Conservation (phyloP, 176 grass and related monocot species). For the Musa schizocarpa region DNA sequence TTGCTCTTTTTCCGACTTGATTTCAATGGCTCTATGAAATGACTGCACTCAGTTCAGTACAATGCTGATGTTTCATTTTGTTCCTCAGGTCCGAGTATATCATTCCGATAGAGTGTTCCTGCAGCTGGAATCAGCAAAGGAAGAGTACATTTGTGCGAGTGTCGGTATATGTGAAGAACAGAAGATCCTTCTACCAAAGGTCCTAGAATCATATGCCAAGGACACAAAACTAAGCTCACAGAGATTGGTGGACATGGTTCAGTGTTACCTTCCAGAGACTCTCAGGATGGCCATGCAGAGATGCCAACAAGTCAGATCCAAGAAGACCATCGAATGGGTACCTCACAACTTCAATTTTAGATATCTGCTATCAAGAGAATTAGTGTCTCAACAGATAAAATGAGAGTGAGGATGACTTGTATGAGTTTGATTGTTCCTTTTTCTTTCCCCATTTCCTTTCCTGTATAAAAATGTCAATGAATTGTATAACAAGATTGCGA, state of each 20-base stretch:
- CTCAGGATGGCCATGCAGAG: constrained; percentile 74
- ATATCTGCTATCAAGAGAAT: constrained; percentile 66
- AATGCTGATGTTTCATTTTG: too few relatives aligned
- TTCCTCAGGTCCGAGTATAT: constrained; percentile 64
- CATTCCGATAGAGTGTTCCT: constrained; percentile 60
- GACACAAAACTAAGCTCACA: constrained; percentile 66
- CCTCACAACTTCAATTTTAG: constrained; percentile 69
- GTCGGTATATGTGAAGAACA: constrained; percentile 79
- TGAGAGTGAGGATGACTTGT: constrained; percentile 13
- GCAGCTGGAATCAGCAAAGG: constrained; percentile 76
- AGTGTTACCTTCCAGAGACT: constrained; percentile 70
- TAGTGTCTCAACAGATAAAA: constrained; percentile 70
- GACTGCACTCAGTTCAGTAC: too few relatives aligned
- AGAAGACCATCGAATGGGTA: constrained; percentile 80
- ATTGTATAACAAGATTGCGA: not conserved
- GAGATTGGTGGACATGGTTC: constrained; percentile 74
- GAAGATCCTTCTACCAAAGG: constrained; percentile 75
- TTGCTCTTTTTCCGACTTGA: too few relatives aligned
- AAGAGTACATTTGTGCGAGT: constrained; percentile 83
- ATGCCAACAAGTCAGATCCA: constrained; percentile 60
- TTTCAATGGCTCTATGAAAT: too few relatives aligned
- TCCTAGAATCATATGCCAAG: constrained; percentile 69
- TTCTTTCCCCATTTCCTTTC: not conserved
- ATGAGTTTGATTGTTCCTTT: not conserved
- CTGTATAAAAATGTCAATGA: not conserved